A percentile compares a stretch with the other conserved stretches of the same genome.
Evolutionary conservation across 1,139 yeast genomes (phyloP).

Genomic region (Candida gigantensis): DNA sequence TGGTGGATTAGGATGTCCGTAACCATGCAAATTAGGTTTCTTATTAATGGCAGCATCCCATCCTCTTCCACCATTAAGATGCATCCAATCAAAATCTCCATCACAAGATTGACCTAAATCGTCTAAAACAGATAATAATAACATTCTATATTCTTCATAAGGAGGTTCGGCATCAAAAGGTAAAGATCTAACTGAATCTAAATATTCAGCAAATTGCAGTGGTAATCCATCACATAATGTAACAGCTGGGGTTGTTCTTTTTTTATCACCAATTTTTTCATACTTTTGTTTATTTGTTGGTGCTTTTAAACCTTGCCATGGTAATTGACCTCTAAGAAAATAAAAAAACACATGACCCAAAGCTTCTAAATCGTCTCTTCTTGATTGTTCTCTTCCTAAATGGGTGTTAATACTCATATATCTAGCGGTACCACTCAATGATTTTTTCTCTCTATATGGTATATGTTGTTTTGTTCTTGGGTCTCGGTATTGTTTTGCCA

Average conservation of each 20-base stretch:
- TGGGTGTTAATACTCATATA: slow-evolving; percentile 98
- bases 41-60: slow-evolving; percentile 85
- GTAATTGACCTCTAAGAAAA: slow-evolving; percentile 88
- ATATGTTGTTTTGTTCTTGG: slow-evolving; percentile 94
- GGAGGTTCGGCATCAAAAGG: slow-evolving; percentile 95
- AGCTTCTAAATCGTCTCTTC: slow-evolving; percentile 95
- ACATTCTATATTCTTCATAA: slow-evolving; percentile 76
- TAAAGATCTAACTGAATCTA: slow-evolving; percentile 77
- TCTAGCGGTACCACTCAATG: slow-evolving; percentile 94
- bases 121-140: slow-evolving; percentile 73
- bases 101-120: slow-evolving; percentile 75
- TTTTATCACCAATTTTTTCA: slow-evolving; percentile 94
- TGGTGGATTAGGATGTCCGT: slow-evolving; percentile 65
- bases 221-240: slow-evolving; percentile 85
- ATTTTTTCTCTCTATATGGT: slow-evolving; percentile 93
- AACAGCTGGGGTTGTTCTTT: slow-evolving; percentile 78
- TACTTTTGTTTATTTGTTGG: slow-evolving; percentile 95
- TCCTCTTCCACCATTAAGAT: slow-evolving; percentile 86
- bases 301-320: slow-evolving; percentile 99
- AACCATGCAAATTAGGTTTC: slow-evolving; percentile 89
- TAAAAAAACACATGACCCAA: slow-evolving; percentile 95
- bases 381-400: slow-evolving; percentile 91
- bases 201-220: slow-evolving; percentile 80
- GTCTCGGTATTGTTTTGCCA: slow-evolving; percentile 97
- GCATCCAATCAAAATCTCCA: slow-evolving; percentile 94